phyloP scores from a whole-genome alignment of 176 grass and related monocot species.

The Canna indica region DNA sequence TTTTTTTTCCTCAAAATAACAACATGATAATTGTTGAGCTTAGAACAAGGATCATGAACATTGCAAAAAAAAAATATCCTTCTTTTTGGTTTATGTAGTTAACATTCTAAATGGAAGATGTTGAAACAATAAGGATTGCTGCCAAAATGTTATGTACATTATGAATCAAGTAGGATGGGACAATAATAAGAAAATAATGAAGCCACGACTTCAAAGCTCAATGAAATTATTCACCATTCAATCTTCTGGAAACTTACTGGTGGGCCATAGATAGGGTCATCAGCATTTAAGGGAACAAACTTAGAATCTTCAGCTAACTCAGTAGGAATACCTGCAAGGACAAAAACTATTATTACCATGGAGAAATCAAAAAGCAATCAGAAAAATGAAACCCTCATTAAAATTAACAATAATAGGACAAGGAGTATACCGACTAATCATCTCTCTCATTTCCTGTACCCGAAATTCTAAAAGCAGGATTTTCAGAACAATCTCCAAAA shows the following conservation, averaged over 20 bases:
- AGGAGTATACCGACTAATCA: no score
- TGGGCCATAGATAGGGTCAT: slow-evolving; percentile 74
- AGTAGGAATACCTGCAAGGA: slow-evolving; percentile 34
- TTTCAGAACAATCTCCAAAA: no score
- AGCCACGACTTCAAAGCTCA: not conserved
- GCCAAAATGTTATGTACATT: not conserved
- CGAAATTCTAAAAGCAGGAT: no score
- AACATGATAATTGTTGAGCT: no score
- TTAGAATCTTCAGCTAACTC: slow-evolving; percentile 71
- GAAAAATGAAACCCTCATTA: not conserved
- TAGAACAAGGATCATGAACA: no score
- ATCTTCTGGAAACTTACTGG: slow-evolving; percentile 42
- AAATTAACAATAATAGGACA: not conserved
- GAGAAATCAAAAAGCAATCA: not conserved
- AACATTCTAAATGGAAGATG: not conserved
- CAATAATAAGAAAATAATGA: not conserved
- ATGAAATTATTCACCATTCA: not conserved
- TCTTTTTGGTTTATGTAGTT: no score
- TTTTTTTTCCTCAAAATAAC: no score
- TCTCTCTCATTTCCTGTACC: no score
- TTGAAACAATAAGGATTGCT: not conserved
- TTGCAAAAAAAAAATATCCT: no score
- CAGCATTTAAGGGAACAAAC: slow-evolving; percentile 69
- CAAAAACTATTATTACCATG: no score
- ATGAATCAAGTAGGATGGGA: not conserved